These are phyloP conservation scores for Trypanosoma grayi DNA, from an alignment of 208 protist genomes.

Conservation along the genomic window DNA sequence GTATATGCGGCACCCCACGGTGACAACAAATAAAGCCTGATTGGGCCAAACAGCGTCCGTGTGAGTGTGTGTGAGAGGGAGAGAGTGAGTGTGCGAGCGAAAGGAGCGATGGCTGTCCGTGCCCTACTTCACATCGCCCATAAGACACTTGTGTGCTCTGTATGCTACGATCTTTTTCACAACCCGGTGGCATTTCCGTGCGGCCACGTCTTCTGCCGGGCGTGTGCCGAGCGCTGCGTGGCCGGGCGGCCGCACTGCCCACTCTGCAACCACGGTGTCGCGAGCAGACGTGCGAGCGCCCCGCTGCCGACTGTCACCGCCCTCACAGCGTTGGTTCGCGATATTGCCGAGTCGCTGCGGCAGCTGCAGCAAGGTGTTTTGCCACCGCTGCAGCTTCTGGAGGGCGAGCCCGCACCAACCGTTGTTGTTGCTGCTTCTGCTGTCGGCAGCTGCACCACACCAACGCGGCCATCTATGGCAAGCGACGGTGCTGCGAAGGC, in stretches of 20 bases:
- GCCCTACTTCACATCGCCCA: slow-evolving; percentile 41
- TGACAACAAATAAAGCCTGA: no score
- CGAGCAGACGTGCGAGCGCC: slow-evolving; percentile 22
- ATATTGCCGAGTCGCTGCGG: slow-evolving; percentile 25
- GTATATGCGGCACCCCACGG: no score
- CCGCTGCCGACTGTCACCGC: slow-evolving; percentile 50
- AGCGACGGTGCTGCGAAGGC: background rate
- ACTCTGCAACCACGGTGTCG: slow-evolving; percentile 58
- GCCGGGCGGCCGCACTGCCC: slow-evolving; percentile 56
- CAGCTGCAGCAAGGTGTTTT: no score
- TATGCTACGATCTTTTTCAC: slow-evolving; percentile 62
- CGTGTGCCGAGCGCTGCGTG: slow-evolving; percentile 49
- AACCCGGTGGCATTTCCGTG: slow-evolving; percentile 60
- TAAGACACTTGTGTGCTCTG: slow-evolving; percentile 38
- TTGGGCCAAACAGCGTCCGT: no score
- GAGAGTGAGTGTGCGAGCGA: background rate
- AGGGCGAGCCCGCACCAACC: background rate
- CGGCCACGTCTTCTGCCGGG: slow-evolving; percentile 65
- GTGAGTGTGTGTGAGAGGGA: no score
- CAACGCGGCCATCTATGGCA: no score
- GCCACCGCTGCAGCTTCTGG: background rate
- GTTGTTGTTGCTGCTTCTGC: background rate
- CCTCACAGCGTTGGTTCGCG: slow-evolving; percentile 38
- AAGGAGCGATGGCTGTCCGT: slow-evolving; percentile 13
- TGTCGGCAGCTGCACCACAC: background rate